Evolutionary conservation across 176 grass and related monocot species (phyloP).

Genomic region (Chloris gayana): DNA sequence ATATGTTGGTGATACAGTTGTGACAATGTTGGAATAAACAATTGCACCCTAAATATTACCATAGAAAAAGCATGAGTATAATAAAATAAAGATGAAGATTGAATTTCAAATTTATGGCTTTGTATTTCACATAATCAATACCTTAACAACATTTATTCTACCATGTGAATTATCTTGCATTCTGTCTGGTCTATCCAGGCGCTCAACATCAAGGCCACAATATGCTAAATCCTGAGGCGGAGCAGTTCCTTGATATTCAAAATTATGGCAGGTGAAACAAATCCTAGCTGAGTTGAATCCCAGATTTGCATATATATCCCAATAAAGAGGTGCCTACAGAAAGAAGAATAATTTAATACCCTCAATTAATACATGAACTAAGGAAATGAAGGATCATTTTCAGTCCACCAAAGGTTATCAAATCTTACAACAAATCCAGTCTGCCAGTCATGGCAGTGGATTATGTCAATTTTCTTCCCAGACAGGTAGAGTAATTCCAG

Average conservation of each 20-base stretch:
- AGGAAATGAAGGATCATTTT: constrained; percentile 28
- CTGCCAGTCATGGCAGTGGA: constrained; percentile 99
- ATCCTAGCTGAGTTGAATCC: constrained; percentile 94
- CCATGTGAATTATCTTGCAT: constrained; percentile 86
- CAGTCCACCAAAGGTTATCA: constrained; percentile 8
- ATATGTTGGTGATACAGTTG: constrained; percentile 97
- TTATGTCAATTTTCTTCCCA: constrained; percentile 92
- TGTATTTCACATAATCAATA: constrained; percentile 39
- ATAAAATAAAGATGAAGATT: constrained; percentile 28
- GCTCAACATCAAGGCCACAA: constrained; percentile 86
- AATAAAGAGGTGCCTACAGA: constrained; percentile 91
- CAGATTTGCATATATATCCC: constrained; percentile 83
- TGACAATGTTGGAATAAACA: constrained; percentile 98
- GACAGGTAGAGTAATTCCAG: constrained; percentile 80
- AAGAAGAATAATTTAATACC: constrained; percentile 5
- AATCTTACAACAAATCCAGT: constrained; percentile 90
- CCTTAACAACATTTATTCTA: constrained; percentile 95
- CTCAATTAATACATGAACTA: constrained; percentile 23
- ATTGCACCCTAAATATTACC: constrained; percentile 75
- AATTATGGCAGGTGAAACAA: constrained; percentile 99
- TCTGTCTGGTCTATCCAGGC: constrained; percentile 83
- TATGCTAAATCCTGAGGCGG: constrained; percentile 81
- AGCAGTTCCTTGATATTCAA: constrained; percentile 87
- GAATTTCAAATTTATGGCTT: constrained; percentile 28
- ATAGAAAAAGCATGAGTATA: constrained; percentile 24